A percentile compares a stretch with the other conserved stretches of the same genome.
Conservation (phyloP, 1,284 basidiomycete species). For the Ustilago curta region DNA sequence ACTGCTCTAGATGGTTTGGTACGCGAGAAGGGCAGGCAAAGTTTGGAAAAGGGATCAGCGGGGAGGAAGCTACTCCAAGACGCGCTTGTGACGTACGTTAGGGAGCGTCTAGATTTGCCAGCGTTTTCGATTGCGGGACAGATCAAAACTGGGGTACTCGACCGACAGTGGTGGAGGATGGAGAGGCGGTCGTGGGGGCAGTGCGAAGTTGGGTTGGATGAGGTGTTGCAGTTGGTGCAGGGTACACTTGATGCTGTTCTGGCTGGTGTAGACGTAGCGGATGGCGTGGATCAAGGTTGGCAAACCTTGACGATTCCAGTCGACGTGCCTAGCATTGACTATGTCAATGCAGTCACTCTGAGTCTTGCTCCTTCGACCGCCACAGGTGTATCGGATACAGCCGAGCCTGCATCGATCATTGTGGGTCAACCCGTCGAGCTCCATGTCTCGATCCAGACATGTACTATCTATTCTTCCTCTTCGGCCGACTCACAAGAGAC, state of each 20-base stretch:
- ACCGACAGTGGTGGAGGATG: slow-evolving; percentile 30
- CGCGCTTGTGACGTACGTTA: slow-evolving; percentile 27
- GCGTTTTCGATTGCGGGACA: slow-evolving; percentile 41
- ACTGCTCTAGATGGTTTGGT: slow-evolving; percentile 12
- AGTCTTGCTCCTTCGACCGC: neutral
- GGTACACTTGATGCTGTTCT: slow-evolving; percentile 4
- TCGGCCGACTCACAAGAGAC: neutral
- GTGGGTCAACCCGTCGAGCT: slow-evolving; percentile 47
- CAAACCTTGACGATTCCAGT: slow-evolving; percentile 53
- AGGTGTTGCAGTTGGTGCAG: slow-evolving; percentile 1
- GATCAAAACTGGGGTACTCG: slow-evolving; percentile 22
- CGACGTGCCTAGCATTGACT: slow-evolving; percentile 48
- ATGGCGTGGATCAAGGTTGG: slow-evolving; percentile 26
- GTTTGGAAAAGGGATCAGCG: slow-evolving; percentile 7
- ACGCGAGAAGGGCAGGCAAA: neutral
- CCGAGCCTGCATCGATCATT: slow-evolving; percentile 17
- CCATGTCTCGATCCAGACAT: slow-evolving; percentile 29
- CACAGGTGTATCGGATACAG: neutral
- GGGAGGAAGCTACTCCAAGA: slow-evolving; percentile 24
- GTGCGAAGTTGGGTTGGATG: neutral
- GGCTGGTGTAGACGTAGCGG: neutral
- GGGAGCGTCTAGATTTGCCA: slow-evolving; percentile 39
- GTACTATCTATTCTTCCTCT: slow-evolving; percentile 23
- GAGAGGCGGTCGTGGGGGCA: slow-evolving; percentile 28
- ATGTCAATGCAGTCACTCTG: slow-evolving; percentile 50